Conservation (phyloP, 495 filamentous ascomycete species). For the Talaromyces ruber region DNA sequence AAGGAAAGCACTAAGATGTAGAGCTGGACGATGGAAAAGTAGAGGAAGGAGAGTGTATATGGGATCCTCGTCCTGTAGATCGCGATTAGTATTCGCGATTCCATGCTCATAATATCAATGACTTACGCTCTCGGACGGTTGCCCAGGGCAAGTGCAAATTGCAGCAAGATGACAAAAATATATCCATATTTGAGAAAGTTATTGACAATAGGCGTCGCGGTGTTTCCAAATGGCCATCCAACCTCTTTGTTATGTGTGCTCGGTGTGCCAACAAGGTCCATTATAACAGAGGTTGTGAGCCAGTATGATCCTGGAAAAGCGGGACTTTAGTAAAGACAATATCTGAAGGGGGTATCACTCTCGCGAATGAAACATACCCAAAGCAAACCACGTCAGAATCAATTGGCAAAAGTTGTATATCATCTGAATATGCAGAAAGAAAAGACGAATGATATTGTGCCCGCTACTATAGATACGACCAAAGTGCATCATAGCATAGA, state of each 20-base stretch:
- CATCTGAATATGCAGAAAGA: conserved; percentile 96
- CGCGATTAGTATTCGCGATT: not conserved
- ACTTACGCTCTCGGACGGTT: conserved; percentile 77
- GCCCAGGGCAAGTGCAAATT: conserved; percentile 93
- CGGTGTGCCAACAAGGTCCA: conserved; percentile 84
- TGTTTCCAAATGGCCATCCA: conserved; percentile 69
- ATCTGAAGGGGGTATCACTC: conserved; percentile 10
- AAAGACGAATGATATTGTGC: conserved; percentile 94
- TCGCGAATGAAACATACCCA: conserved; percentile 49
- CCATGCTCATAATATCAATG: not conserved
- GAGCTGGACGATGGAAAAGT: conserved; percentile 79
- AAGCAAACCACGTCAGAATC: conserved; percentile 88
- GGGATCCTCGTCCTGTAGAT: conserved; percentile 61
- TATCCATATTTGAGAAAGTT: conserved; percentile 87
- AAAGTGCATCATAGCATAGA: conserved; percentile 98
- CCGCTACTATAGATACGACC: conserved; percentile 97
- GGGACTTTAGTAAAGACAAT: not conserved
- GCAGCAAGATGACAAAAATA: conserved; percentile 77
- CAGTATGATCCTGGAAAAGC: conserved; percentile 65
- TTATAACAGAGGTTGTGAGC: conserved; percentile 94
- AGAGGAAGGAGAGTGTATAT: conserved; percentile 80
- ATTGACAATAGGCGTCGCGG: conserved; percentile 81
- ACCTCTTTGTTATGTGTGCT: conserved; percentile 32
- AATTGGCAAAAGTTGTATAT: conserved; percentile 88
- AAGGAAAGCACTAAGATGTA: conserved; percentile 85